A percentile compares a stretch with the other conserved stretches of the same genome.
phyloP scores from a whole-genome alignment of 495 filamentous ascomycete genomes.

The Hypoxylon intermedium region DNA sequence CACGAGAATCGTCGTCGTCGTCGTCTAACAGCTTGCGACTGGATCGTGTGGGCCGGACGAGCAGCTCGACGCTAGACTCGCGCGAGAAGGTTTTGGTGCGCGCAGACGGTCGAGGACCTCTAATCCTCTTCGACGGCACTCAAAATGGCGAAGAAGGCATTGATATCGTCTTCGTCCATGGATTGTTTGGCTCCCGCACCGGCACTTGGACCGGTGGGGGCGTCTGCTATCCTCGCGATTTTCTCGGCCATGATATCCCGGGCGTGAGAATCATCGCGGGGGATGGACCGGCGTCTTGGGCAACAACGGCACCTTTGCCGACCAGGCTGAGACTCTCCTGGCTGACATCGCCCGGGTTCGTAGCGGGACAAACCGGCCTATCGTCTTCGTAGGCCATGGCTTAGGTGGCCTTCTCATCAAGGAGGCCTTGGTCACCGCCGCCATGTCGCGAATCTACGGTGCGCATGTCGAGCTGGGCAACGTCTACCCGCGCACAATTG shows the following conservation, averaged over 20 bases:
- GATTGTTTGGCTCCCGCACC: slow-evolving; percentile 40
- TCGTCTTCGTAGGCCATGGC: slow-evolving; percentile 49
- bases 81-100: slow-evolving; percentile 38
- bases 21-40: slow-evolving; percentile 34
- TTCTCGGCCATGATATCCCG: slow-evolving; percentile 41
- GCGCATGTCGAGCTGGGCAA: slow-evolving; percentile 42
- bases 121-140: slow-evolving; percentile 37
- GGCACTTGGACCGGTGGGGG: slow-evolving; percentile 42
- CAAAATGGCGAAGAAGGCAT: slow-evolving; percentile 36
- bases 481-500: slow-evolving; percentile 44
- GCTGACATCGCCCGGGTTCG: slow-evolving; percentile 37
- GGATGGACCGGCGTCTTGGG: slow-evolving; percentile 37
- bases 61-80: slow-evolving; percentile 42
- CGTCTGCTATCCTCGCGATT: slow-evolving; percentile 44
- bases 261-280: slow-evolving; percentile 41
- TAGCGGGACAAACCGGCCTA: slow-evolving; percentile 39
- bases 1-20: slow-evolving; percentile 24
- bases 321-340: slow-evolving; percentile 39
- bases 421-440: slow-evolving; percentile 44
- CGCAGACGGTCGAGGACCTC: slow-evolving; percentile 39
- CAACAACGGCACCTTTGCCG: slow-evolving; percentile 33
- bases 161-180: slow-evolving; percentile 48
- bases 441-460: slow-evolving; percentile 43
- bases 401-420: slow-evolving; percentile 49
- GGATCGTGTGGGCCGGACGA: slow-evolving; percentile 41